phyloP scores from a whole-genome alignment of 2,329 filamentous ascomycete species.

The Pseudofabraea citricarpa region DNA sequence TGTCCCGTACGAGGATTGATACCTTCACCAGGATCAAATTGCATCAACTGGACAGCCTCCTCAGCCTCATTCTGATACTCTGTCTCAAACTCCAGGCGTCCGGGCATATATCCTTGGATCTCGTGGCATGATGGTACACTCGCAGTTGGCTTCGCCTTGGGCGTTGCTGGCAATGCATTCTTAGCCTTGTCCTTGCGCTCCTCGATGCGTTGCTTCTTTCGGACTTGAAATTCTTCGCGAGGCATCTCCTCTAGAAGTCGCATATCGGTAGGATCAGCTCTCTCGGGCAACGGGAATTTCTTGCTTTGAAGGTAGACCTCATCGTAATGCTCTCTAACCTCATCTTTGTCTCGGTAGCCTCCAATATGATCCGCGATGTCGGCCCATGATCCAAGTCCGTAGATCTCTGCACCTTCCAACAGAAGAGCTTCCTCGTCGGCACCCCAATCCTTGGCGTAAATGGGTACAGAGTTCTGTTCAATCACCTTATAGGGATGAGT shows the following conservation, averaged over 20 bases:
- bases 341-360: slow-evolving; percentile 88
- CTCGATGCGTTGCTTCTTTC: slow-evolving; percentile 91
- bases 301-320: slow-evolving; percentile 80
- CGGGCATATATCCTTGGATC: slow-evolving; percentile 98
- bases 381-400: slow-evolving; percentile 94
- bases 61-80: slow-evolving; percentile 98
- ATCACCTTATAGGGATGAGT: slow-evolving; percentile 91
- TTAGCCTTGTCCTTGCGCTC: slow-evolving; percentile 84
- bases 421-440: slow-evolving; percentile 94
- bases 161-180: slow-evolving; percentile 74
- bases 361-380: slow-evolving; percentile 98
- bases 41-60: slow-evolving; percentile 96
- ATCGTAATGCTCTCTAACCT: slow-evolving; percentile 92
- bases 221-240: slow-evolving; percentile 85
- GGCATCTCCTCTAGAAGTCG: slow-evolving; percentile 75
- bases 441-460: slow-evolving; percentile 92
- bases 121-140: slow-evolving; percentile 96
- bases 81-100: slow-evolving; percentile 93
- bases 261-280: slow-evolving; percentile 78
- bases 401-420: slow-evolving; percentile 91
- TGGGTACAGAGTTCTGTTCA: slow-evolving; percentile 96
- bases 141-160: slow-evolving; percentile 93
- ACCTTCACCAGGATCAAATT: slow-evolving; percentile 94
- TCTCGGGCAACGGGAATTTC: slow-evolving; percentile 79
- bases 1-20: slow-evolving; percentile 79